Base-by-base conservation (phyloP, 2,329 filamentous ascomycete genomes). In the Aspergillus felis region DNA sequence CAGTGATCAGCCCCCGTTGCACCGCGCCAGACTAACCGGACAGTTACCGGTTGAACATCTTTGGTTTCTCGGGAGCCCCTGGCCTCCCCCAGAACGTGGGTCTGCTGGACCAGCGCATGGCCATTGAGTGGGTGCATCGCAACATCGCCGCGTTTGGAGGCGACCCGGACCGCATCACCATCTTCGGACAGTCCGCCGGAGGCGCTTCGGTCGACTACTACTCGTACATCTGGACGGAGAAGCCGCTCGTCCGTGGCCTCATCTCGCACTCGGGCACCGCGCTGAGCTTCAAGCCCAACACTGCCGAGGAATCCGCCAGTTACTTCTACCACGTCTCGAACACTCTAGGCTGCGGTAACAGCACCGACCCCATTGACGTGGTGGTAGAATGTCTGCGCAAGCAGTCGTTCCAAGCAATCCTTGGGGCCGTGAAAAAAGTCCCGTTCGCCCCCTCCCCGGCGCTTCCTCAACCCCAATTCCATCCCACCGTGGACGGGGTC, bases 111-210 rank as follows among this genome's bases (percentile, higher is more conserved):
- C 81, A 84, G 62, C 76, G 82, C 1, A 62, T 77, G 14, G 81
- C 79, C 0, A 64, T 84, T 0, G 78, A 83, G 66, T 84, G 82
- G 82, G 68, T 81, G 0, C 72, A 72, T 3, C 71, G 77, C 47
- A 82, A 84, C 63, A 79, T 84, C 25, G 74, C 64, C 8, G 67
- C 69, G 0, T 85, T 85, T 60, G 81, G 81, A 20, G 82, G 83
- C 17, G 78, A 82, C 58, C 69, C 76, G 1, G 51, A 66, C 1
- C 68, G 69, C n/a, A 80, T 82, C 59, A 74, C 74, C 0, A 70
- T 81, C 20, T 80, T 76, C 65, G 80, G 79, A 2, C 76, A 81
- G 62, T 78, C 76, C 3, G 75, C 79, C 1, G 79, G 80, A 6
- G 57, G 63, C 24, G 51, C 61, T 9, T 60, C 67, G 0, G 66